Evolutionary conservation across 495 filamentous ascomycete genomes (phyloP).

Genomic region (Penicillium pulvis): DNA sequence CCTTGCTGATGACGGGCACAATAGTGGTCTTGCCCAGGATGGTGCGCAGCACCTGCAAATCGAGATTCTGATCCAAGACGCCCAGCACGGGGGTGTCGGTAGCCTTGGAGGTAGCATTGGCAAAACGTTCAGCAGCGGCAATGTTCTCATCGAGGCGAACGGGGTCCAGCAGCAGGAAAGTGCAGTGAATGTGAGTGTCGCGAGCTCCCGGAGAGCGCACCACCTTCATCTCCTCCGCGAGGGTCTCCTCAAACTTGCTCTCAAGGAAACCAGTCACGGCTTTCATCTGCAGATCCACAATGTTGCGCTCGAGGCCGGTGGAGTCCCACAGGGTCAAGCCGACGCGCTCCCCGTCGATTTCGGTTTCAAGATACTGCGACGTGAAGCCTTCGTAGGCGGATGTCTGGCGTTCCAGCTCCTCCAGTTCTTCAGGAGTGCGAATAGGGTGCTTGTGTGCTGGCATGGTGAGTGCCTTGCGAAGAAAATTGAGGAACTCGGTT

Average conservation of each 20-base stretch:
- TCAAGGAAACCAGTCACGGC: constrained; percentile 91
- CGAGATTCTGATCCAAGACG: constrained; percentile 83
- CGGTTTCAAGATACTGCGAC: constrained; percentile 88
- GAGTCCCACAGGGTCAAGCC: constrained; percentile 97
- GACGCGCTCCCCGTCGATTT: constrained; percentile 89
- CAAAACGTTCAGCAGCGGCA: constrained; percentile 61
- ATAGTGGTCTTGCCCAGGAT: constrained; percentile 94
- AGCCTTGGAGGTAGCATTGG: constrained; percentile 57
- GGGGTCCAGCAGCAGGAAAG: constrained; percentile 90
- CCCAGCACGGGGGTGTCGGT: constrained; percentile 52
- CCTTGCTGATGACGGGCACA: constrained; percentile 95
- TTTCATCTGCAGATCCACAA: constrained; percentile 90
- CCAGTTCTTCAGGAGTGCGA: constrained; percentile 54
- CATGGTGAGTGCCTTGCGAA: constrained; percentile 78
- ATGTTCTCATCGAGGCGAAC: constrained; percentile 82
- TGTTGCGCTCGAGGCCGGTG: constrained; percentile 86
- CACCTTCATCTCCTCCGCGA: constrained; percentile 97
- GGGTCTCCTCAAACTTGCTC: constrained; percentile 97
- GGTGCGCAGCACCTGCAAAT: constrained; percentile 84
- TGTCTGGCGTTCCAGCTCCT: constrained; percentile 41
- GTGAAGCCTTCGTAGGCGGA: constrained; percentile 68
- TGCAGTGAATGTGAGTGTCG: constrained; percentile 97
- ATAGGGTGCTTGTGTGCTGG: constrained; percentile 70
- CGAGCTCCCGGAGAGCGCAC: constrained; percentile 87
- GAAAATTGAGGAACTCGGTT: constrained; percentile 95